Evolutionary conservation across 164 flowering plant species (phyloP).

Genomic region (Aristolochia californica): DNA sequence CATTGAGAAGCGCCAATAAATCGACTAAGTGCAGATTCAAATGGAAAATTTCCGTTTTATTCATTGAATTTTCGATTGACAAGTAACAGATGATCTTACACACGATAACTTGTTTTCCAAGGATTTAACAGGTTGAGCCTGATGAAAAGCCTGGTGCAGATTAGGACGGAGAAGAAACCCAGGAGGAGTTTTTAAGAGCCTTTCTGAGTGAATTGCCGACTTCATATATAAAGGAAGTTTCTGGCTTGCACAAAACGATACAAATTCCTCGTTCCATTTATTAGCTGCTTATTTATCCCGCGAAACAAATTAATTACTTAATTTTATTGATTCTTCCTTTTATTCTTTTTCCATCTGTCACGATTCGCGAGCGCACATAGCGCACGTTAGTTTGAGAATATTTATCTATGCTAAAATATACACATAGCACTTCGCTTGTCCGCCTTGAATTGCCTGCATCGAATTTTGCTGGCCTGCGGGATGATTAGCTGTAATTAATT

Average conservation of each 20-base stretch:
- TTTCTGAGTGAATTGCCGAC: conserved; percentile 5
- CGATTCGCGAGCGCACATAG: no score
- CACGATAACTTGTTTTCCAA: background rate
- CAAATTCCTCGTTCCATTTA: conserved; percentile 1
- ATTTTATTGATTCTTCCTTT: background rate
- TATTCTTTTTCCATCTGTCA: no score
- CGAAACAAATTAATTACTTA: no score
- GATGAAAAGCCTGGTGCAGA: background rate
- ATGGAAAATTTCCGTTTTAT: background rate
- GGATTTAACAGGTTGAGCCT: conserved; percentile 1
- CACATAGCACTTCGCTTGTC: no score
- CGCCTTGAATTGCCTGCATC: no score
- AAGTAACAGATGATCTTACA: conserved; percentile 6
- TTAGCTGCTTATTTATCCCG: background rate
- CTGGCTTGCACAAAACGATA: conserved; percentile 12
- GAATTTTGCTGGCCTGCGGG: no score
- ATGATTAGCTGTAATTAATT: no score
- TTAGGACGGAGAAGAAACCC: background rate
- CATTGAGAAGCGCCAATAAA: background rate
- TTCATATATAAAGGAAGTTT: conserved; percentile 8
- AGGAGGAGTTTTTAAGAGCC: background rate
- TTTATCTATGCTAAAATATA: no score
- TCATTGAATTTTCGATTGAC: no score
- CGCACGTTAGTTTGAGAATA: no score
- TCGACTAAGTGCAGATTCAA: background rate